These are phyloP conservation scores for Ophiostoma sp. DNA, from an alignment of 2,329 filamentous ascomycete species.

Conservation along the genomic window DNA sequence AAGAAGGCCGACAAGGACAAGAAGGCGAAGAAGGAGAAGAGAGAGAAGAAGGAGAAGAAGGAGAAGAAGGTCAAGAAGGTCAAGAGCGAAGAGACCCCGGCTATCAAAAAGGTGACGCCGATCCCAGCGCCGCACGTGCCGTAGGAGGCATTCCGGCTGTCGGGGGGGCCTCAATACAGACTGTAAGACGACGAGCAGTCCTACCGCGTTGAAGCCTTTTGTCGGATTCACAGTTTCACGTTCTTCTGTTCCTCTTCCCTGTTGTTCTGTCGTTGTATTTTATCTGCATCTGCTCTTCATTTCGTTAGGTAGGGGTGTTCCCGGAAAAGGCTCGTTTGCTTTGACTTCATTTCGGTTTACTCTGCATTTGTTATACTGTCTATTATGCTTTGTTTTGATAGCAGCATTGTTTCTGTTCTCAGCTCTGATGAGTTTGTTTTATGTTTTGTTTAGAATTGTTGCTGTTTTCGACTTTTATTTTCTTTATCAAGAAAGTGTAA, in stretches of 20 bases:
- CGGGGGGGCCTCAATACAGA: background rate
- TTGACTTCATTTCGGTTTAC: background rate
- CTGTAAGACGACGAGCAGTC: background rate
- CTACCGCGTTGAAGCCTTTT: background rate
- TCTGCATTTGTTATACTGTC: background rate
- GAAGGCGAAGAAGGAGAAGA: slow-evolving; percentile 18
- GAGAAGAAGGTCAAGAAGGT: slow-evolving; percentile 24
- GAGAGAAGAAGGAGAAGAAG: slow-evolving; percentile 16
- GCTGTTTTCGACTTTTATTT: too few relatives aligned
- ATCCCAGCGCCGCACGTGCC: slow-evolving; percentile 23
- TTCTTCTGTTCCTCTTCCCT: background rate
- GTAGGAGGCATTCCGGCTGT: background rate
- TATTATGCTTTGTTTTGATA: background rate
- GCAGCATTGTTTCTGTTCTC: background rate
- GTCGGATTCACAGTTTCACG: background rate
- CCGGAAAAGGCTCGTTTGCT: background rate
- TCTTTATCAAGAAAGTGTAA: too few relatives aligned
- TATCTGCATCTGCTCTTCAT: background rate
- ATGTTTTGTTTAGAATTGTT: too few relatives aligned
- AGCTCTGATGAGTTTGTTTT: too few relatives aligned
- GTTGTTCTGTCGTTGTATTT: background rate
- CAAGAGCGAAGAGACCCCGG: slow-evolving; percentile 16
- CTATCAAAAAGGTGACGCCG: slow-evolving; percentile 25
- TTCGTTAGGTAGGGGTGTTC: slow-evolving; percentile 1
- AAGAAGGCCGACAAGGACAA: slow-evolving; percentile 19